Evolutionary conservation across 163 green algal species (phyloP).

Genomic region (Chlorella variabilis): DNA sequence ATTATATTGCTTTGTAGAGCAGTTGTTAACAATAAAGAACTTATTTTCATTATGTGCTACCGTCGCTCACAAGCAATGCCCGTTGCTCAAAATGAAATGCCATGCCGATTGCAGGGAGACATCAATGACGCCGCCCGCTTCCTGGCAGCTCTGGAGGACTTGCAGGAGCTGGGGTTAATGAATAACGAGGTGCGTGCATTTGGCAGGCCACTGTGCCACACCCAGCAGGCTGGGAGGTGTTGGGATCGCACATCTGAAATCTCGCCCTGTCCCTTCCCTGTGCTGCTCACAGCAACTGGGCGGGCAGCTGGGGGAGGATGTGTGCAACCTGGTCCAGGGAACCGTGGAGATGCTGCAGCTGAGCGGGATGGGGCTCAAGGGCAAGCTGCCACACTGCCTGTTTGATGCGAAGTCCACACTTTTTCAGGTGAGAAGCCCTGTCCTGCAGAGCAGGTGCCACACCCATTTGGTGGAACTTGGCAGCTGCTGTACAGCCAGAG

Average conservation of each 20-base stretch:
- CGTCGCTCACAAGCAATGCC: too few species aligned
- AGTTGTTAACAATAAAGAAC: too few species aligned
- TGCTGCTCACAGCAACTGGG: background rate
- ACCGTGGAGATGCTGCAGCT: conserved; percentile 15
- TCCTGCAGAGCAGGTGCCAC: too few species aligned
- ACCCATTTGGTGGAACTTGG: background rate
- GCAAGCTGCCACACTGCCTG: conserved; percentile 1
- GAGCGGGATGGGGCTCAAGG: background rate
- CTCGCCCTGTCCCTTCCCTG: background rate
- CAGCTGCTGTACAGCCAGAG: background rate
- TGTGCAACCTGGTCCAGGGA: conserved; percentile 8
- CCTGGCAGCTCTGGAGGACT: background rate
- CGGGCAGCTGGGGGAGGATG: background rate
- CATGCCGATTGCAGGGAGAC: background rate
- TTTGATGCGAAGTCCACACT: background rate
- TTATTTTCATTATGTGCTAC: too few species aligned
- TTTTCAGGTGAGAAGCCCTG: background rate
- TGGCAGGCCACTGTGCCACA: too few species aligned
- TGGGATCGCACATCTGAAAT: too few species aligned
- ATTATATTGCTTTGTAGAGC: too few species aligned
- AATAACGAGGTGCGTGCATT: background rate
- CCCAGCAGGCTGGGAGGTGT: too few species aligned
- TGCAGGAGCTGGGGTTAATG: conserved; percentile 8
- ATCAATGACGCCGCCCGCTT: background rate
- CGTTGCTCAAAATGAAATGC: too few species aligned